Evolutionary conservation across 1,284 basidiomycete genomes (phyloP), one percentile per base, ranked within the genome.

Genomic region (Phellopilus nigrolimitatus): DNA sequence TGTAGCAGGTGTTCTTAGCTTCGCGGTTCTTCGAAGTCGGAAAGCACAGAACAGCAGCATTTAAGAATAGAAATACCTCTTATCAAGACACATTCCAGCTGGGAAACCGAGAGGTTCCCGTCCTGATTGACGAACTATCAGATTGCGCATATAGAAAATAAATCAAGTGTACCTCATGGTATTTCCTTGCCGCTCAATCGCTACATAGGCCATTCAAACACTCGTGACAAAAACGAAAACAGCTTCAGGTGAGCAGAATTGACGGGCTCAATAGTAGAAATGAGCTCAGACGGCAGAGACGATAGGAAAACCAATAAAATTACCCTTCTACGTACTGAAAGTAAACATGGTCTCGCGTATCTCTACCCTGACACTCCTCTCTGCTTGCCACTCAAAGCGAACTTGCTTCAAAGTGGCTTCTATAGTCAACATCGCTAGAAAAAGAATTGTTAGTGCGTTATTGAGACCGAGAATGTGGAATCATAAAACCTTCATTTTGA

Each of bases 301-400:
- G n/a, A 33, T 47, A 22, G 28, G n/a, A 28, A 30, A 24, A 47
- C 31, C 22, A 44, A 17, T 42, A 50, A 10, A 42, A 38, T 28
- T 10, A 37, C 33, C 39, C 22, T n/a, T 37, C 34, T 53, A 81
- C 39, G 91, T 91, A 58, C 84, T 89, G 65, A 97, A 95, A 1
- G 89, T 89, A 56, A 95, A 68, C 6, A 81, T 79, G 58, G 80
- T 89, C 47, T 91, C 87, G 6, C 84, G 77, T 60, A 97, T 92
- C 58, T 76, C 82, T 33, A 97, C 71, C 56, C 82, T 82, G 4
- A 93, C 91, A 54, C 80, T 91, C 7, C 93, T 78, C 51, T 90
- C 85, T 0, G 80, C 80, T 0, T 80, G 71, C 94, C 94, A 97
- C 53, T 90, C 84, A 51, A 97, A 89, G 7, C 71, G 71, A 30